phyloP scores from a whole-genome alignment of 495 filamentous ascomycete genomes.

The Annulohypoxylon maeteangense region DNA sequence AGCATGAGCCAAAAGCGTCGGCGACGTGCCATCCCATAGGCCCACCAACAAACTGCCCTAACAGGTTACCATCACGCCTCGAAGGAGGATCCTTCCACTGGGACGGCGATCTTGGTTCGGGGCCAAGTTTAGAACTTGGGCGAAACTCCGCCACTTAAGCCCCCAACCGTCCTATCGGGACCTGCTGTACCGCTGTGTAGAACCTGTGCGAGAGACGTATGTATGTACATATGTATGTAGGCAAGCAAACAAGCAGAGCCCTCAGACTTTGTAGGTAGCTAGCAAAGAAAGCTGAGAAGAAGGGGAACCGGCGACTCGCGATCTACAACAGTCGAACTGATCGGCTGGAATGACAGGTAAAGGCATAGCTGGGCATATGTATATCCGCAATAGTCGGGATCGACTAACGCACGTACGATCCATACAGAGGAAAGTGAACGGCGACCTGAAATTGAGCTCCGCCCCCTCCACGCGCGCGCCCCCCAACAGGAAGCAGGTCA shows the following conservation, averaged over 20 bases:
- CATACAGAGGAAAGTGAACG: neutral
- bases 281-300: neutral
- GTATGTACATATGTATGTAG: too few relatives aligned
- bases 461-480: neutral
- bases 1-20: neutral
- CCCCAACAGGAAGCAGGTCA: neutral
- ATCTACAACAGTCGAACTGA: neutral
- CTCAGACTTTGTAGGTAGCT: neutral
- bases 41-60: slow-evolving; percentile 10
- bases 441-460: neutral
- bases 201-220: too few relatives aligned
- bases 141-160: slow-evolving; percentile 7
- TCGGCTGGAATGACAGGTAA: neutral
- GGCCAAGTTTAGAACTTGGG: neutral
- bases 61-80: neutral
- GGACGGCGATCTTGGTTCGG: slow-evolving; percentile 18
- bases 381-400: neutral
- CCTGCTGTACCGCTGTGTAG: slow-evolving; percentile 4
- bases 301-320: neutral
- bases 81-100: slow-evolving; percentile 15
- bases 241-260: neutral
- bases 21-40: slow-evolving; percentile 9
- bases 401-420: neutral
- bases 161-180: slow-evolving; percentile 31
- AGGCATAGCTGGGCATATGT: neutral